Percentiles rank a stretch among this genome's conserved stretches.
These are phyloP conservation scores for Metschnikowia anglica DNA, from an alignment of 805 yeast species.

Conservation along the genomic window DNA sequence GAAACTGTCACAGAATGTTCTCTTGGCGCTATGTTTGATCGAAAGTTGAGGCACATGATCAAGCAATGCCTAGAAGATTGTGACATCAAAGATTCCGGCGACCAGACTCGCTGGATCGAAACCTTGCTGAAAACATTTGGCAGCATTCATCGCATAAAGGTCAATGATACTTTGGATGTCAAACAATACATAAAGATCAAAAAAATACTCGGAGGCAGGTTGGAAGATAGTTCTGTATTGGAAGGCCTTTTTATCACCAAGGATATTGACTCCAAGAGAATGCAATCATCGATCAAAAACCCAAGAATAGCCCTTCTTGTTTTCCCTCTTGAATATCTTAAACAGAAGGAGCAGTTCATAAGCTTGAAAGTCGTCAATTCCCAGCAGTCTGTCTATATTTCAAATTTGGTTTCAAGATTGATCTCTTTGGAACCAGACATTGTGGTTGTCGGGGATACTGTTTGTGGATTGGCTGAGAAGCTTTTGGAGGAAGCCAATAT, in stretches of 20 bases:
- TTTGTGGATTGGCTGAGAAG: conserved; percentile 78
- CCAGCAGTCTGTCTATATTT: conserved; percentile 82
- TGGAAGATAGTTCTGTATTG: conserved; percentile 57
- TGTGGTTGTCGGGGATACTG: conserved; percentile 72
- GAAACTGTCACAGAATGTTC: neutral
- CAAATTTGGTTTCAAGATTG: conserved; percentile 77
- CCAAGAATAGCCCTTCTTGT: conserved; percentile 82
- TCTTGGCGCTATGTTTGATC: conserved; percentile 25
- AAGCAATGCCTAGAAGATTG: conserved; percentile 64
- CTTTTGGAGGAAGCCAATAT: conserved; percentile 71
- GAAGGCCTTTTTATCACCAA: conserved; percentile 87
- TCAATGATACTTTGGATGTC: conserved; percentile 77
- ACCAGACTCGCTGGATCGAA: conserved; percentile 66
- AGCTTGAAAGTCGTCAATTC: conserved; percentile 81
- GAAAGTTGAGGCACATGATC: conserved; percentile 52
- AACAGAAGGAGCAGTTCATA: conserved; percentile 74
- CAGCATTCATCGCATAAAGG: conserved; percentile 31
- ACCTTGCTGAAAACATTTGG: conserved; percentile 32
- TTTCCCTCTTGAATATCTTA: conserved; percentile 85
- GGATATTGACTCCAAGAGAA: conserved; percentile 71
- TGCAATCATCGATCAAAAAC: conserved; percentile 61
- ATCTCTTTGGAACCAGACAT: conserved; percentile 75
- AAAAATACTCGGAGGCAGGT: conserved; percentile 72
- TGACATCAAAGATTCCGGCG: conserved; percentile 35
- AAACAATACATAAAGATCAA: conserved; percentile 88